Base-by-base conservation (phyloP, 208 protist species). In the Phytomonas sp. region DNA sequence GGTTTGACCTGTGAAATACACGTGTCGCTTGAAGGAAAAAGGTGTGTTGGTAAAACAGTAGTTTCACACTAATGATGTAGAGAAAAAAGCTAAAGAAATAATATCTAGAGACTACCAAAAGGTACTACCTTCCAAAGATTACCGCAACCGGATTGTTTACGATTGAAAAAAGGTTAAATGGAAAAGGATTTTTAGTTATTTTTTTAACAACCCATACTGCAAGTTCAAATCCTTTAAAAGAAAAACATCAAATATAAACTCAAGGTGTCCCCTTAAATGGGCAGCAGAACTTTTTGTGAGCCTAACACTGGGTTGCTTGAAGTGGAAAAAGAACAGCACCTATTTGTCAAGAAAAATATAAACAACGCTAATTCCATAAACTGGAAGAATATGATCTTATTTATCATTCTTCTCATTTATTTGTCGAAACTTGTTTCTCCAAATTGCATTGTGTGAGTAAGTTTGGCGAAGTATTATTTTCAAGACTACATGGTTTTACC, bases 181-280 rank as follows among this genome's bases (percentile, higher is more conserved):
- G 8, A 23, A 56, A 56, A 56, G 16, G 8, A 56, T 56, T 26
- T 7, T 10, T 56, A 11, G 26, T 19, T 56, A 26, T 26, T 1
- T 26, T 56, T 56, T 56, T 6, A 11, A 26, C 26, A 12, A 6
- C 45, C 5, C 8, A 56, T 56, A 56, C 45, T 56, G 5, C 16
- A 56, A 26, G 19, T 91, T 64, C 86, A 91, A 80, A 88, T 91
- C 6, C 6, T 68, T n/a, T 36, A 12, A 6, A 64, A 66, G 3
- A 75, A 36, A 32, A 61, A 62, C 7, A 68, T 67, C 37, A 71
- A 33, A 42, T 45, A 49, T 40, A 52, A 63, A 56, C 62, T 6
- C 2, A 56, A 37, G 32, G 11, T 56, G 19, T 26, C 19, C 45
- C 23, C 45, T 56, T 6, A 19, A 56, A 56, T 26, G 6, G 26